phyloP scores from a whole-genome alignment of 805 yeast genomes.

The Pichia exigua region DNA sequence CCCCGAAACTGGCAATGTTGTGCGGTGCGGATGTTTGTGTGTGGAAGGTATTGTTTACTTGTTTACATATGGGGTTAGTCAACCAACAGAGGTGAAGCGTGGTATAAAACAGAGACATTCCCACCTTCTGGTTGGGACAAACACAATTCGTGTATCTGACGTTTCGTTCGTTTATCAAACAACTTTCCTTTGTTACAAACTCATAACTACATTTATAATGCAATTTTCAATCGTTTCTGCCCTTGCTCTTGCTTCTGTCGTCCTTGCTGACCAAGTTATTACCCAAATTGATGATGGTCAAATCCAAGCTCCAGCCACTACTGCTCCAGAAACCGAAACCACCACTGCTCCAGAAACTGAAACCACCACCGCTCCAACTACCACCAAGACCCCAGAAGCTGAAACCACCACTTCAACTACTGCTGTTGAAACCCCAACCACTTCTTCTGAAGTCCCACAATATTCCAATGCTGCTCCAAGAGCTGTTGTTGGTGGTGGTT shows the following conservation, averaged over 20 bases:
- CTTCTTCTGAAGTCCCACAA: slow-evolving; percentile 8
- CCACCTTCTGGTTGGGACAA: too few relatives aligned
- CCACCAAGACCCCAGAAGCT: slow-evolving; percentile 8
- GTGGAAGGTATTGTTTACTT: too few relatives aligned
- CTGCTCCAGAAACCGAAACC: background rate
- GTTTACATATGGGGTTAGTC: too few relatives aligned
- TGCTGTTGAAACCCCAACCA: slow-evolving; percentile 9
- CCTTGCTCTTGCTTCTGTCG: slow-evolving; percentile 27
- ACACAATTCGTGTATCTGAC: too few relatives aligned
- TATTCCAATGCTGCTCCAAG: slow-evolving; percentile 18
- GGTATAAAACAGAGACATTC: too few relatives aligned
- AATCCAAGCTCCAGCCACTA: slow-evolving; percentile 35
- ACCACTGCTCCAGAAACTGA: background rate
- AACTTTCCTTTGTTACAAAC: background rate
- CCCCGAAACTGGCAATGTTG: background rate
- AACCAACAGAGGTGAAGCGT: too few relatives aligned
- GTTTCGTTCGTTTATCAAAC: too few relatives aligned
- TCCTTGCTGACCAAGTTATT: slow-evolving; percentile 30
- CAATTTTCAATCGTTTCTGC: slow-evolving; percentile 16
- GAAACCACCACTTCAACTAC: slow-evolving; percentile 20
- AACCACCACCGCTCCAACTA: slow-evolving; percentile 3
- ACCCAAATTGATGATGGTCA: slow-evolving; percentile 59
- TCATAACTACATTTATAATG: slow-evolving; percentile 12
- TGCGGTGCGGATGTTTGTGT: too few relatives aligned
- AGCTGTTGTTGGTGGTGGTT: slow-evolving; percentile 23